Evolutionary conservation across 768 basidiomycete species (phyloP).

Genomic region (Boletus bicolor): DNA sequence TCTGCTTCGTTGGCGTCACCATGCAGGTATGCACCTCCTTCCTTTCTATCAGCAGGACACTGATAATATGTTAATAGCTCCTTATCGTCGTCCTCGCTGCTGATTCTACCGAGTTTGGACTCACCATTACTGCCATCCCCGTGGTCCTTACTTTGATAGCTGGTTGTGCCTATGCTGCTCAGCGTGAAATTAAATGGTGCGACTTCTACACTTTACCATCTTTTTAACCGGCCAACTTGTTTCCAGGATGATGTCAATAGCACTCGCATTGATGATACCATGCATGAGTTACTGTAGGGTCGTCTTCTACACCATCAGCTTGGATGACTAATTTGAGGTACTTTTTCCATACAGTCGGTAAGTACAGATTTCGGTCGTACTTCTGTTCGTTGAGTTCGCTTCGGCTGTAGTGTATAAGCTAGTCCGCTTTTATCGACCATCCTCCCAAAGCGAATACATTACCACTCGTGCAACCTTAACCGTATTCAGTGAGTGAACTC

Average conservation of each 20-base stretch:
- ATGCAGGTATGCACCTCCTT: slow-evolving; percentile 58
- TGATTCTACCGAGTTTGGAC: slow-evolving; percentile 71
- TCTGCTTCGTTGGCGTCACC: slow-evolving; percentile 82
- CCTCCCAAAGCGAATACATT: slow-evolving; percentile 49
- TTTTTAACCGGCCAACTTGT: slow-evolving; percentile 1
- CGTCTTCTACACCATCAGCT: background rate
- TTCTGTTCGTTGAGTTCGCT: background rate
- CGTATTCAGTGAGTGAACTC: slow-evolving; percentile 61
- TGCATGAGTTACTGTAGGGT: slow-evolving; percentile 72
- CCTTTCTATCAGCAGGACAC: background rate
- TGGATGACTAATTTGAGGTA: slow-evolving; percentile 1
- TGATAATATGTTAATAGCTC: slow-evolving; percentile 45
- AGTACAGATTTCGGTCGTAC: slow-evolving; percentile 2
- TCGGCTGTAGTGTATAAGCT: slow-evolving; percentile 68
- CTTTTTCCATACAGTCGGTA: slow-evolving; percentile 24
- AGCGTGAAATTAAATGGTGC: slow-evolving; percentile 78
- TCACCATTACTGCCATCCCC: slow-evolving; percentile 82
- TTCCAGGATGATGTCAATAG: slow-evolving; percentile 62
- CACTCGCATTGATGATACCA: slow-evolving; percentile 74
- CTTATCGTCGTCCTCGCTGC: slow-evolving; percentile 70
- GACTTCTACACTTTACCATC: slow-evolving; percentile 15
- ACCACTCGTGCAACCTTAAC: slow-evolving; percentile 81
- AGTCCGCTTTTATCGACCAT: slow-evolving; percentile 74
- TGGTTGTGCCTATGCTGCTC: slow-evolving; percentile 65
- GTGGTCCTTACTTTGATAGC: slow-evolving; percentile 67